Evolutionary conservation across 768 basidiomycete genomes (phyloP), one percentile per base, ranked within the genome.

Genomic region (Tylopilus subfusipes): DNA sequence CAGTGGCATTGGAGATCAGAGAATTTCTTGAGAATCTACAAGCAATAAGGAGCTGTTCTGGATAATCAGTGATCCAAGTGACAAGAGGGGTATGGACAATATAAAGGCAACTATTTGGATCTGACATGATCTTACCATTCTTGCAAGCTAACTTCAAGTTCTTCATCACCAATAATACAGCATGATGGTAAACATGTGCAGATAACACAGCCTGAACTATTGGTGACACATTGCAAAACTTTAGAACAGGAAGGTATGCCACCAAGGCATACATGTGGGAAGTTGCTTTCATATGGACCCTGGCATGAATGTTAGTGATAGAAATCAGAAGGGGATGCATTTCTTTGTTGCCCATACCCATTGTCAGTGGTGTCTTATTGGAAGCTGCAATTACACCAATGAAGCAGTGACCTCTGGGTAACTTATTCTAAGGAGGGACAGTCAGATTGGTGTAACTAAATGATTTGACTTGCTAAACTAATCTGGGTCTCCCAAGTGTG

Each of bases 261-360:
- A 59, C 56, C 1, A 72, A 52, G 1, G 63, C 52, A 21, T 64
- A 75, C 0, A 57, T 42, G 44, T 72, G 65, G n/a, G 65, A 66
- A 2, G 66, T 67, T 0, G 71, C 66, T 48, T 74, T 73, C 56
- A 64, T 70, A 1, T 58, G 58, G 29, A 72, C 57, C 1, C 62
- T 63, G 30, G 63, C 57, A 30, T 61, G 51, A 0, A 76, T 66
- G 53, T 76, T 75, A 10, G 70, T 68, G 4, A 73, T 39, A 0
- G 55, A 67, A 6, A 74, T 51, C 0, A 73, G 53, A 0, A 73
- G 49, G 0, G 70, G 73, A 36, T 75, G 69, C 33, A 68, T 72
- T 5, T 60, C 55, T 31, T 65, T 63, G 4, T 25, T n/a, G 1
- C 34, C 47, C 0, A 14, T 21, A 12, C 24, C 24, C 5, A 24